These are phyloP conservation scores for Fusarium newnesense DNA, from an alignment of 2,329 filamentous ascomycete genomes.

Conservation along the genomic window DNA sequence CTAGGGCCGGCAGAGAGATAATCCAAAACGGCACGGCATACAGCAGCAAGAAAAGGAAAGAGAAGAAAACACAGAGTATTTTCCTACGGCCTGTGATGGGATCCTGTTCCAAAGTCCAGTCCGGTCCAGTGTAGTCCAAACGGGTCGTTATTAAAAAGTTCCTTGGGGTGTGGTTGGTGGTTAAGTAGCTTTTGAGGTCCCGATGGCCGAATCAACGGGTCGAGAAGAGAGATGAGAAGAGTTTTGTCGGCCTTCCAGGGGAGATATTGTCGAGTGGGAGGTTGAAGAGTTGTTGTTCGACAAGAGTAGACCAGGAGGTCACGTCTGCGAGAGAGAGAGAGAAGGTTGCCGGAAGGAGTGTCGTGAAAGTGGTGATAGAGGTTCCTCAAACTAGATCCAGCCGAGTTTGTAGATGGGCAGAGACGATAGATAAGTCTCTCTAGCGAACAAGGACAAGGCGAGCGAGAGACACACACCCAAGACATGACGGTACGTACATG, in stretches of 20 bases:
- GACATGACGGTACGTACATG: conserved; percentile 37
- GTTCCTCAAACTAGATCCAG: conserved; percentile 39
- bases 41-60: conserved; percentile 40
- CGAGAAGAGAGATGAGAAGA: conserved; percentile 45
- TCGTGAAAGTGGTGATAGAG: conserved; percentile 49
- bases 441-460: conserved; percentile 39
- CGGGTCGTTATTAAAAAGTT: conserved; percentile 36
- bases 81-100: conserved; percentile 39
- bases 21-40: conserved; percentile 39
- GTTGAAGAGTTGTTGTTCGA: conserved; percentile 28
- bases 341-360: conserved; percentile 51
- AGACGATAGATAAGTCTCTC: conserved; percentile 40
- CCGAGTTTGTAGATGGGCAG: conserved; percentile 32
- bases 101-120: conserved; percentile 43
- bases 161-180: conserved; percentile 39
- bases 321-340: conserved; percentile 38
- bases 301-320: conserved; percentile 42
- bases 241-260: conserved; percentile 30
- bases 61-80: conserved; percentile 39
- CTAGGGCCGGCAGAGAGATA: conserved; percentile 30
- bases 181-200: conserved; percentile 33
- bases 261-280: conserved; percentile 27
- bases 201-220: conserved; percentile 64
- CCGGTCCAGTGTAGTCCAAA: conserved; percentile 45
- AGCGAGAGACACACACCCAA: conserved; percentile 38